Evolutionary conservation across 1,284 basidiomycete genomes (phyloP), one percentile per base, ranked within the genome.

Genomic region (Ceratobasidium sp.): DNA sequence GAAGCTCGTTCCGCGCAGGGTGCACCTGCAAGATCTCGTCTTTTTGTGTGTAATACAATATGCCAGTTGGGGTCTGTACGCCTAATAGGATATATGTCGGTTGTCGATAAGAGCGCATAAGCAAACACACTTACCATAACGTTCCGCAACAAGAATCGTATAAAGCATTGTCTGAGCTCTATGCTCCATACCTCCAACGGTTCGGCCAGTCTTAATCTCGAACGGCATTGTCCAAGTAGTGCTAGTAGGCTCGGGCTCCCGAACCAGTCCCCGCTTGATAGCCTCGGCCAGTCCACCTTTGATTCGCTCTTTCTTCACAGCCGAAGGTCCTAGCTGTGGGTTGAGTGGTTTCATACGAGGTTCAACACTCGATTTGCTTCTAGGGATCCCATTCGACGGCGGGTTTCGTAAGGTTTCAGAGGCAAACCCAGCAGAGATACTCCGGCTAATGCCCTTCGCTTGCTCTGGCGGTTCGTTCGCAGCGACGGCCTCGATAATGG

Each of bases 151-250:
- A 7, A 99, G 89, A 15, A 99, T 87, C 0, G 96, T 98, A 83
- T 99, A 99, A 6, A 99, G 86, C 92, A 98, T 97, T 0, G 98
- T 99, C 85, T 99, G 97, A 0, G 98, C 98, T 57, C 96, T 92
- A 84, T 99, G 98, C 81, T 97, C 95, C 89, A 97, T 91, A 1
- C 92, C 90, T 13, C 91, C 91, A 40, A 91, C 86, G 0, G 92
- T 85, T 69, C 93, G 87, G 0, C 98, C 97, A 0, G 97, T 99
- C 86, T 99, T 99, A 85, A 99, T 95, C 85, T 99, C 98, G 65
- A 99, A 91, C 1, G 97, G 96, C 82, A 93, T 89, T 0, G 91
- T 91, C 17, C 82, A 82, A 23, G 64, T 75, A 15, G 65, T 74
- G 44, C 56, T 57, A 20, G 59, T 68, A n/a, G 78, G 1, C 26